Percentiles rank a stretch among this genome's conserved stretches.
phyloP scores from a whole-genome alignment of 257 asterid species.

The Rhazya stricta region DNA sequence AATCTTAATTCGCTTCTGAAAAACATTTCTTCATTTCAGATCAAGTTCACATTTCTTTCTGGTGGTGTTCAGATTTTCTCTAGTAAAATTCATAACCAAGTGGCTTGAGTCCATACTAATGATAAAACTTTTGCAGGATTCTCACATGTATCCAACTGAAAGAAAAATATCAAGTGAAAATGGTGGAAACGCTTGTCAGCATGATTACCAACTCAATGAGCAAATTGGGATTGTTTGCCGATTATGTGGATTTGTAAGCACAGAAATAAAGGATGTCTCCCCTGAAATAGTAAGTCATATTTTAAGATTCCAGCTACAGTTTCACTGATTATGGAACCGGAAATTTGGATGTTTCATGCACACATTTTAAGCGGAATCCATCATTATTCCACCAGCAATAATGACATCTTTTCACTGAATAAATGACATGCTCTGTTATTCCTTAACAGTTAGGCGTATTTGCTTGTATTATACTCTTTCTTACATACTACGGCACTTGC shows the following conservation, averaged over 20 bases:
- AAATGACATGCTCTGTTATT: not conserved
- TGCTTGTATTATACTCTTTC: not conserved
- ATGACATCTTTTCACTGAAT: not conserved
- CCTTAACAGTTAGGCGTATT: not conserved
- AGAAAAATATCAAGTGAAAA: slow-evolving; percentile 27
- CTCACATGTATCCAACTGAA: slow-evolving; percentile 31
- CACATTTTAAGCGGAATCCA: not conserved
- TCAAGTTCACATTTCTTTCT: not conserved
- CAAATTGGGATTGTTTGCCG: slow-evolving; percentile 78
- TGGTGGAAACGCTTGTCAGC: slow-evolving; percentile 46
- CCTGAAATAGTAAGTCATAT: slow-evolving; percentile 73
- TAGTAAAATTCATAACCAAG: not conserved
- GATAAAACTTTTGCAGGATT: slow-evolving; percentile 34
- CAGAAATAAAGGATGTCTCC: slow-evolving; percentile 78
- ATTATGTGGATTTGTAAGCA: slow-evolving; percentile 67
- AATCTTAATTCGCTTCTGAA: not conserved
- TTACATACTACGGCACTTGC: not conserved
- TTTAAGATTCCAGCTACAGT: not conserved
- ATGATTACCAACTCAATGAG: slow-evolving; percentile 74
- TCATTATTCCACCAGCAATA: slow-evolving; percentile 1
- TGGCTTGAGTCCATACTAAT: slow-evolving; percentile 3
- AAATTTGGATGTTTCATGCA: no score
- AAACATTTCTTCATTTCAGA: not conserved
- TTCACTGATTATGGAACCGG: no score
- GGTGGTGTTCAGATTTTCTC: not conserved